Evolutionary conservation across 768 basidiomycete species (phyloP).

Genomic region (Asterophora parasitica): DNA sequence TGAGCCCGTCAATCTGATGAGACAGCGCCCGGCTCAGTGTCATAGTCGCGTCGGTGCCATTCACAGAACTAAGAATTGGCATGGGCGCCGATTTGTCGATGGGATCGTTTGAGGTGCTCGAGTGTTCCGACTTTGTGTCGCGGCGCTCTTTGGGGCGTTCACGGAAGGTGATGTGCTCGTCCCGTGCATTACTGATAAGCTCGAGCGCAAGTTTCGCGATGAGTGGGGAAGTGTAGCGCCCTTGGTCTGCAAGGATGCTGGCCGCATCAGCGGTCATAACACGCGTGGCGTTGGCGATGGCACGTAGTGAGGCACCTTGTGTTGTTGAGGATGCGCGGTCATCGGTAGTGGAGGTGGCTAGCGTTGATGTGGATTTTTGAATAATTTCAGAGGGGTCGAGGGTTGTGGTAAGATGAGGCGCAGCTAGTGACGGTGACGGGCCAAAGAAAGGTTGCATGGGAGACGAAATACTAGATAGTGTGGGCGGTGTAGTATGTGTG

Average conservation of each 20-base stretch:
- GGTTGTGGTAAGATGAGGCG: slow-evolving; percentile 39
- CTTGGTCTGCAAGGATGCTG: slow-evolving; percentile 71
- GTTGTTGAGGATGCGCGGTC: slow-evolving; percentile 23
- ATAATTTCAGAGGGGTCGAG: slow-evolving; percentile 26
- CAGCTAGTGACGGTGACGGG: slow-evolving; percentile 36
- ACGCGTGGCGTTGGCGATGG: slow-evolving; percentile 77
- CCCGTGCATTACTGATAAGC: slow-evolving; percentile 64
- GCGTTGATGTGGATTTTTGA: slow-evolving; percentile 16
- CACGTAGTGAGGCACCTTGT: slow-evolving; percentile 67
- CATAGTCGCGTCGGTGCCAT: slow-evolving; percentile 39
- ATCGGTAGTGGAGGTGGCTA: slow-evolving; percentile 18
- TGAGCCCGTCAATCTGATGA: slow-evolving; percentile 25
- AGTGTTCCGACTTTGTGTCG: slow-evolving; percentile 25
- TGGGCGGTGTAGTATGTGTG: slow-evolving; percentile 17
- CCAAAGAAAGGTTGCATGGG: slow-evolving; percentile 35
- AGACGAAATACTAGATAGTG: slow-evolving; percentile 29
- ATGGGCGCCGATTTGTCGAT: slow-evolving; percentile 30
- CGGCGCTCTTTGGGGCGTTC: slow-evolving; percentile 47
- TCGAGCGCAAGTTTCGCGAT: slow-evolving; percentile 61
- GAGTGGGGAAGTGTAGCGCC: slow-evolving; percentile 55
- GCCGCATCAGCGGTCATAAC: slow-evolving; percentile 81
- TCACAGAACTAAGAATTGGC: slow-evolving; percentile 38
- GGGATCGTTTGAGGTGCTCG: slow-evolving; percentile 16
- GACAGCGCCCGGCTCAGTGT: slow-evolving; percentile 44
- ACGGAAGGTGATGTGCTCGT: slow-evolving; percentile 48